Evolutionary conservation across 257 asterid genomes (phyloP), one percentile per base, ranked within the genome.

Genomic region (Salvia rosmarinus): DNA sequence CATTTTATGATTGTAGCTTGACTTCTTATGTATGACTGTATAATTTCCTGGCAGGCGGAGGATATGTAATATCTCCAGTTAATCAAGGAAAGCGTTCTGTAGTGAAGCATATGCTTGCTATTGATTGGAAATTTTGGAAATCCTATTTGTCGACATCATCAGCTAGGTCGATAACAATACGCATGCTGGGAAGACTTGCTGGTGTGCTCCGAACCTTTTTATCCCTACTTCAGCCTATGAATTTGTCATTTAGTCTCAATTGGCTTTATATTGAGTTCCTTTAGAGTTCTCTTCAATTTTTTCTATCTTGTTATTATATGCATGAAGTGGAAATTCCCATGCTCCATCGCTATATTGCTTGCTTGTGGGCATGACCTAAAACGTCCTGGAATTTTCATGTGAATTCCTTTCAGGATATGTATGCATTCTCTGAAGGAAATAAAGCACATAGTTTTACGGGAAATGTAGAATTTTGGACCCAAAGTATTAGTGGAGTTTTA

Each of bases 101-200:
- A 25, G 96, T 95, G 64, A 95, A 91, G 79, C 96, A 91, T 76
- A 95, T 95, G 99, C 88, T 95, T 81, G 96, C 99, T 71, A 83
- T 95, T 81, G 96, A 95, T 77, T 95, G 99, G 99, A 90, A 79
- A 71, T 89, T 79, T 77, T 93, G 97, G 98, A 95, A 79, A 79
- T 85, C 94, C 14, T 88, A 86, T 74, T 20, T 91, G 75, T 81
- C 75, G 69, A 77, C 79, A 70, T 86, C 93, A 67, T 85, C 96
- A 34, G 84, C 95, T 67, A 82, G 92, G 85, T 95, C 89, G 34
- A 82, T 91, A 68, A 91, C 99, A 21, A 88, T 88, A 62, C 61
- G 81, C 84, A 82, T 85, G 95, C 77, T 86, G 73, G 89, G 89
- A 67, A 82, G 89, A 77, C 85, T 86, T 64, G 81, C 92, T 49